Evolutionary conservation across 306 rosid species (phyloP), one percentile per base, ranked within the genome.

Genomic region (Casuarina equisetifolia): DNA sequence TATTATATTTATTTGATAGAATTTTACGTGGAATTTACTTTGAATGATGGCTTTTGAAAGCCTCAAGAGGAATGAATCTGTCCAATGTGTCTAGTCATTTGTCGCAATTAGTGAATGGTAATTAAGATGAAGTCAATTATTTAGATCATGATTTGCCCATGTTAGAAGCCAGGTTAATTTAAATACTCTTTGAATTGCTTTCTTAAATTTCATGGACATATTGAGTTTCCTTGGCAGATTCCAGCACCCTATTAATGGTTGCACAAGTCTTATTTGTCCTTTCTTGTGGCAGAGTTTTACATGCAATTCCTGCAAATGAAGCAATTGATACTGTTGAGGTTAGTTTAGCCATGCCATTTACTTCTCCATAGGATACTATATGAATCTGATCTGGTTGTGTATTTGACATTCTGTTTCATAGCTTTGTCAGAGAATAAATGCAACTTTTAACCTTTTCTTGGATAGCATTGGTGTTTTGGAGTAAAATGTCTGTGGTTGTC

Each of bases 301-400:
- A 88, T 74, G 88, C 97, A 81, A 95, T 95, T 84, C 97, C 98
- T 82, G 79, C 97, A 69, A 91, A 91, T 86, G 97, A 89, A 90
- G 97, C 93, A 44, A 89, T 95, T 45, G 98, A 92, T 78, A 91
- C 93, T n/a, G 97, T 92, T 73, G 98, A 95, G 97, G 98, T 94
- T 85, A 81, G 89, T 70, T 62, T 48, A 66, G 73, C 6, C 72
- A 70, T 63, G 71, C 36, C 57, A 57, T 68, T 57, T 69, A 9
- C 78, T 57, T 70, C 51, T 35, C 38, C 36, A 2, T 10, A 50
- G 19, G 4, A 50, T 48, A 19, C n/a, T 46, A 42, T 62, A 52
- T 25, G 32, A 73, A 54, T 69, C 16, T 76, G 25, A 40, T 79
- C 70, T 48, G 54, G 32, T 25, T 25, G 32, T 25, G 32, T 25